Conservation (phyloP, 768 basidiomycete species). For the Naganishia antarctica region DNA sequence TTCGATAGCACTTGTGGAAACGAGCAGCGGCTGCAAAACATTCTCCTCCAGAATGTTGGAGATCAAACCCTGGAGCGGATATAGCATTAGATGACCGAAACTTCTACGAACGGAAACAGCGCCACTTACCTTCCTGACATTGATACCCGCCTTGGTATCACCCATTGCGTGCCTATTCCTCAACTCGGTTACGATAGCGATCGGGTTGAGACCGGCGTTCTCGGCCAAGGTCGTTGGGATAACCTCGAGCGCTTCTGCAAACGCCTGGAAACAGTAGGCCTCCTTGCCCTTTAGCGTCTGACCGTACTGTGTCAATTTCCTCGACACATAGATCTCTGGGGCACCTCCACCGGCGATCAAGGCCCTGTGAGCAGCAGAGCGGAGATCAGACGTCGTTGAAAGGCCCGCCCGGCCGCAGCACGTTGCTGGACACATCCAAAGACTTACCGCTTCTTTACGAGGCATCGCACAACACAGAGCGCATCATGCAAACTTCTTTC, state of each 20-base stretch:
- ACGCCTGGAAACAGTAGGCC: conserved; percentile 98
- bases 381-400: not conserved
- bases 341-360: conserved; percentile 95
- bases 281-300: conserved; percentile 96
- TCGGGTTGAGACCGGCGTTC: conserved; percentile 96
- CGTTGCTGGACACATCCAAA: too few species aligned
- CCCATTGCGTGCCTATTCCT: conserved; percentile 94
- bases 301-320: conserved; percentile 79
- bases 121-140: conserved; percentile 79
- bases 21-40: conserved; percentile 90
- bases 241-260: conserved; percentile 93
- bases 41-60: conserved; percentile 97
- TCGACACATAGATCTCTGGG: conserved; percentile 94
- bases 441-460: conserved; percentile 91
- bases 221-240: conserved; percentile 97
- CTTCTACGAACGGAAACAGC: not conserved
- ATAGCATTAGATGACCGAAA: not conserved
- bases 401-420: too few species aligned
- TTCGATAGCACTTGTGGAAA: conserved; percentile 91
- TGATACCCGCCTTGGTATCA: conserved; percentile 91
- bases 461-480: conserved; percentile 94
- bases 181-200: conserved; percentile 94
- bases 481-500: conserved; percentile 98
- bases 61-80: conserved; percentile 70
- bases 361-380: conserved; percentile 55